phyloP scores from a whole-genome alignment of 805 yeast genomes.

The Starmera caribaea region DNA sequence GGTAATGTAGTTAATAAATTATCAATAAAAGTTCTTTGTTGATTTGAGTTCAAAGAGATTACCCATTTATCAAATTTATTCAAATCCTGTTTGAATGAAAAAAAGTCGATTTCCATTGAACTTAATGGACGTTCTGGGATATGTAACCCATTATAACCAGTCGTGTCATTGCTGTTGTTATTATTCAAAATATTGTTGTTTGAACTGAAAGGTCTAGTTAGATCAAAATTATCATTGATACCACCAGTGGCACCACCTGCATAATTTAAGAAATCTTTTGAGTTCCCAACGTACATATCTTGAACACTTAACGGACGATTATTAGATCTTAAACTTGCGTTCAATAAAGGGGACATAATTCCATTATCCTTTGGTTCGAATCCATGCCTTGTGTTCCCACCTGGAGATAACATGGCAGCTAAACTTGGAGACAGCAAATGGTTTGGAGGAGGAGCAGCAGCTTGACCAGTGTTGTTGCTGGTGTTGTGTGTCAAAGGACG shows the following conservation, averaged over 20 bases:
- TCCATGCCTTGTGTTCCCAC: conserved; percentile 18
- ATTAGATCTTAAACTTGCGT: not conserved
- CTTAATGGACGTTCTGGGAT: conserved; percentile 21
- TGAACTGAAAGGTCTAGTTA: conserved; percentile 12
- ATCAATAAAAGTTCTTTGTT: conserved; percentile 43
- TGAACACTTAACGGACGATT: conserved; percentile 19
- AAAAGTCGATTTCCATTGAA: conserved; percentile 20
- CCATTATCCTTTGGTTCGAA: conserved; percentile 13
- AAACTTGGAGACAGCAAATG: conserved; percentile 5
- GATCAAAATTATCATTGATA: not conserved
- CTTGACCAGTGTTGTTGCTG: conserved; percentile 5
- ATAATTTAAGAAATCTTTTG: not conserved
- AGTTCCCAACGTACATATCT: conserved; percentile 5
- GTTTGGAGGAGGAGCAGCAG: conserved; percentile 5
- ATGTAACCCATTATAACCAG: conserved; percentile 1
- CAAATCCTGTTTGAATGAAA: conserved; percentile 40
- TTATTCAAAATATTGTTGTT: conserved; percentile 3
- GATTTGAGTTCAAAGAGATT: conserved; percentile 38
- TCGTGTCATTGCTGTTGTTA: not conserved
- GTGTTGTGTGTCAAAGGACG: conserved; percentile 2
- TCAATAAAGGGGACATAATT: conserved; percentile 17
- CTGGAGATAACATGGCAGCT: conserved; percentile 34
- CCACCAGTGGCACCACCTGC: conserved; percentile 5
- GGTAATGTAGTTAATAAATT: conserved; percentile 40
- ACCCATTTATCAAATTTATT: conserved; percentile 42